These are phyloP conservation scores for Penicillium coffeae DNA, from an alignment of 495 filamentous ascomycete species.

Conservation along the genomic window DNA sequence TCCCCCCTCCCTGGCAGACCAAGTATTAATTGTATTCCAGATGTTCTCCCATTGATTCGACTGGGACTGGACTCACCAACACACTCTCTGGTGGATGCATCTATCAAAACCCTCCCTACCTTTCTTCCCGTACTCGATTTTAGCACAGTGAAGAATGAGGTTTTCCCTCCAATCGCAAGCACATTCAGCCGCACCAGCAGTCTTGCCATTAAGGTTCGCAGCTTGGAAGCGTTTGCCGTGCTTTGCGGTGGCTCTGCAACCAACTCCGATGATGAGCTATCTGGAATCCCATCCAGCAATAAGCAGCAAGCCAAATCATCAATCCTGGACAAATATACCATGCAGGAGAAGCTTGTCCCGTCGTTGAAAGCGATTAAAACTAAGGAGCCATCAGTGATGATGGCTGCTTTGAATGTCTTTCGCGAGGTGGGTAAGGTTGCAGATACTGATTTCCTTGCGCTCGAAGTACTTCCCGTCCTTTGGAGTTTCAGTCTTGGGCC, in stretches of 20 bases:
- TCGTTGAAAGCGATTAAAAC: slow-evolving; percentile 92
- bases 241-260: slow-evolving; percentile 71
- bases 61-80: slow-evolving; percentile 82
- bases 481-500: slow-evolving; percentile 94
- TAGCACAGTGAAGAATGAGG: slow-evolving; percentile 89
- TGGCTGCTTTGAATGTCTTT: slow-evolving; percentile 84
- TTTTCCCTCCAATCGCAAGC: slow-evolving; percentile 83
- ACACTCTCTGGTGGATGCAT: slow-evolving; percentile 80
- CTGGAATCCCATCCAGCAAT: slow-evolving; percentile 54
- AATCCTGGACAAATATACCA: slow-evolving; percentile 91
- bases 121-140: slow-evolving; percentile 86
- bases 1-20: background rate
- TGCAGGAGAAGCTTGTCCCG: slow-evolving; percentile 94
- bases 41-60: slow-evolving; percentile 80
- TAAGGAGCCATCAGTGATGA: slow-evolving; percentile 95
- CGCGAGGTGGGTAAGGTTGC: slow-evolving; percentile 74
- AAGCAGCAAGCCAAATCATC: slow-evolving; percentile 57
- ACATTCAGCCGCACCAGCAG: slow-evolving; percentile 92
- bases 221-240: slow-evolving; percentile 81
- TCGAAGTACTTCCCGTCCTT: slow-evolving; percentile 82
- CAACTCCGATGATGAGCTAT: slow-evolving; percentile 57
- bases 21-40: slow-evolving; percentile 35
- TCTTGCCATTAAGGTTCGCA: slow-evolving; percentile 87
- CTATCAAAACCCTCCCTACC: slow-evolving; percentile 66
- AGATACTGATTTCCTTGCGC: slow-evolving; percentile 88